Base-by-base conservation (phyloP, 805 yeast species). In the Kurtzmaniella fragi region DNA sequence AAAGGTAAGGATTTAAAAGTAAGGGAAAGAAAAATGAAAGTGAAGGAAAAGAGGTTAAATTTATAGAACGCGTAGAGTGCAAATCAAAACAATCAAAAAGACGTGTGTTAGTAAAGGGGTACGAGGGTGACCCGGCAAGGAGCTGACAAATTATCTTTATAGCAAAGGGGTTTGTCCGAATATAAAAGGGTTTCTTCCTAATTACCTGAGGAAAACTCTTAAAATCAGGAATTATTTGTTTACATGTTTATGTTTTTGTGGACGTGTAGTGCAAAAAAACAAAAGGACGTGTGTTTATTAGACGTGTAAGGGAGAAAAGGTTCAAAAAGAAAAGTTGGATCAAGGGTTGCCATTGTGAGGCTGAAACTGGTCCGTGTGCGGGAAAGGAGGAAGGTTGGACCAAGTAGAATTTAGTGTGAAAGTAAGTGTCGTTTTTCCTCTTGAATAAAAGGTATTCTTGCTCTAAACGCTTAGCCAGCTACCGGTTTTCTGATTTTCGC, bases 1-100 rank as follows among this genome's bases (percentile, higher is more conserved):
- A 14, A n/a, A 30, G 17, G 9, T 30, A 14, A 30, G 27, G 38
- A 15, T 28, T 25, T 34, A 16, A 17, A 23, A 28, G 33, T 23
- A 25, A 25, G 11, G 10, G 27, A 34, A 34, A 32, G 40, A 39
- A 39, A 38, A 17, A 32, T 17, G 32, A 27, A 28, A 23, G 16
- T n/a, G 30, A 28, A 13, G 30, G 14, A 28, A 28, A 12, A 4
- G 30, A 11, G 33, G 16, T 31, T 15, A 11, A 31, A 31, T 31
- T 31, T 31, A 31, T 31, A 31, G 16, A 11, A 31, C 33, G 33
- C 33, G 33, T 31, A 14, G 16, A 13, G 13, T 11, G 13, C 4
- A 31, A 11, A n/a, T 5, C 17, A 31, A 31, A 31, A 13, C 16
- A 15, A 25, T 20, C n/a, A 33, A 20, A 33, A 33, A 23, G 28